Conservation (phyloP, 108 stramenopile genomes). For the Cyclostephanos tholiformis region DNA sequence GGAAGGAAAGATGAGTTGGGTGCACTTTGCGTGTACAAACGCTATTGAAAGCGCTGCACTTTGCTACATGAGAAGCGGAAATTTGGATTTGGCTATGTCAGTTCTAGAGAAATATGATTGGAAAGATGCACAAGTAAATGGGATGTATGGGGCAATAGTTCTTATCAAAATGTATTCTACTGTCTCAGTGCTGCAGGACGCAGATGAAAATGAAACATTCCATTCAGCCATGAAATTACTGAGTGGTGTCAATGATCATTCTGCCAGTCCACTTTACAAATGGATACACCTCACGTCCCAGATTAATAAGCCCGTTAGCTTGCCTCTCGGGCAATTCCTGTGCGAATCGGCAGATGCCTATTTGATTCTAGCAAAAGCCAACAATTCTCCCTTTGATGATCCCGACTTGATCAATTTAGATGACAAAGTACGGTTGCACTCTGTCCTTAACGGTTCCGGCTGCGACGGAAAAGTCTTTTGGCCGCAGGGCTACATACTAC, state of each 20-base stretch:
- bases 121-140: conserved; percentile 18
- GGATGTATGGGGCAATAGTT: conserved; percentile 24
- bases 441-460: conserved; percentile 28
- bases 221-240: conserved; percentile 8
- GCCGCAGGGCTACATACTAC: conserved; percentile 54
- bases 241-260: neutral
- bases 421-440: conserved; percentile 67
- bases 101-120: conserved; percentile 29
- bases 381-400: conserved; percentile 73
- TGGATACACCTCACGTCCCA: conserved; percentile 27
- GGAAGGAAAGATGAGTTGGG: neutral
- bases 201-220: neutral
- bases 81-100: conserved; percentile 3
- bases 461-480: conserved; percentile 22
- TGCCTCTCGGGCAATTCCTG: neutral
- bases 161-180: conserved; percentile 14
- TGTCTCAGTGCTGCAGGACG: neutral
- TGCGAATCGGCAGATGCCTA: conserved; percentile 2
- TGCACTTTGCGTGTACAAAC: conserved; percentile 10
- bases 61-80: conserved; percentile 47
- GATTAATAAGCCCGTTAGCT: neutral
- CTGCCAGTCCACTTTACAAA: conserved; percentile 18
- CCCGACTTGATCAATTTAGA: conserved; percentile 60
- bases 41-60: conserved; percentile 40
- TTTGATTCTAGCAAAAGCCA: conserved; percentile 49